A percentile compares a stretch with the other conserved stretches of the same genome.
phyloP scores from a whole-genome alignment of 179 eudicot species.

The Pouteria campechiana region DNA sequence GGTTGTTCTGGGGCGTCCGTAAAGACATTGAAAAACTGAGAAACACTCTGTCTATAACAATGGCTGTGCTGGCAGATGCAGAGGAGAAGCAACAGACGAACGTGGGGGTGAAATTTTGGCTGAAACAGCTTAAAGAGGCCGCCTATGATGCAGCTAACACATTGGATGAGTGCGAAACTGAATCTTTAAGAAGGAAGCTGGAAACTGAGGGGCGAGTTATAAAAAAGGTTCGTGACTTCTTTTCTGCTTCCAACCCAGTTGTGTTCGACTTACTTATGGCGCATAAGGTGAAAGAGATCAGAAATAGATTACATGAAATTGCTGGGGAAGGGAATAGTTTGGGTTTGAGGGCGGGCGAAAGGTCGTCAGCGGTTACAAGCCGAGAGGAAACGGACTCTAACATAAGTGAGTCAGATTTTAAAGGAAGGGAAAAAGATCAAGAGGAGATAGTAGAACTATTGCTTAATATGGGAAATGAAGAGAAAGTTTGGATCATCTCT shows the following conservation, averaged over 20 bases:
- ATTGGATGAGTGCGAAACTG: background rate
- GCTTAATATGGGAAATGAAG: background rate
- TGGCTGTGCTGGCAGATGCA: constrained; percentile 6
- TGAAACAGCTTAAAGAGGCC: background rate
- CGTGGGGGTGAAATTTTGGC: constrained; percentile 1
- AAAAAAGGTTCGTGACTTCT: background rate
- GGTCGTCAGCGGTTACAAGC: background rate
- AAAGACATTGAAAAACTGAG: no score
- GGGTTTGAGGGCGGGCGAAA: background rate
- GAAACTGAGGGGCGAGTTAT: no score
- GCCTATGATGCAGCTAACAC: constrained; percentile 7
- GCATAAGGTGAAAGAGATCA: background rate
- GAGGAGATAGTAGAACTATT: background rate
- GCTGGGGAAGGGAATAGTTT: background rate
- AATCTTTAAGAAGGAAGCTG: background rate
- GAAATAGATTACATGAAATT: background rate
- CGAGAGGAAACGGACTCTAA: background rate
- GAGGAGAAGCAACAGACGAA: constrained; percentile 8
- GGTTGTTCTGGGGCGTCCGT: no score
- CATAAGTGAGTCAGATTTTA: background rate
- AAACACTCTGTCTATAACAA: no score
- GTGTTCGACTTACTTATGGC: background rate
- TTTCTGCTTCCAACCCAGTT: background rate
- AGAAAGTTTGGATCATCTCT: background rate
- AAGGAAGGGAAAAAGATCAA: background rate